Conservation (phyloP, 2,329 filamentous ascomycete species). For the Arthroderma sp. region DNA sequence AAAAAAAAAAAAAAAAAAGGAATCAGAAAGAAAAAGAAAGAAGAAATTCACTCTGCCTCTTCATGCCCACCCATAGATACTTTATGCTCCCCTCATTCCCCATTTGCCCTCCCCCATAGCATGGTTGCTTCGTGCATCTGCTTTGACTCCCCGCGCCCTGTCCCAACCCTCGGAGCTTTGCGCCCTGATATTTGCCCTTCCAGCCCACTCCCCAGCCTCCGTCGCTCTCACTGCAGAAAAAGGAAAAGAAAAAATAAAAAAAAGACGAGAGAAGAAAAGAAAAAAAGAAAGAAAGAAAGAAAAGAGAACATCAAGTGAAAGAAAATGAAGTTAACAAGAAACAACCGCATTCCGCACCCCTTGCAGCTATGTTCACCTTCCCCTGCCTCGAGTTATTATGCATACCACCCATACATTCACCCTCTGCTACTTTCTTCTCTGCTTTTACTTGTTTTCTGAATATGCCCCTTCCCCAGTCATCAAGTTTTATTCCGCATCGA, state of each 20-base stretch:
- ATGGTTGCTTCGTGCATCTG: no score
- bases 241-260: background rate
- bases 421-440: background rate
- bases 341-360: background rate
- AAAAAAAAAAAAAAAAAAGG: slow-evolving; percentile 6
- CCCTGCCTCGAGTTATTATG: background rate
- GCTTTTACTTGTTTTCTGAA: background rate
- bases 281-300: background rate
- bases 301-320: background rate
- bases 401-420: background rate
- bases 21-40: background rate
- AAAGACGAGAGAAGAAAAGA: background rate
- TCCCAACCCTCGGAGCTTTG: no score
- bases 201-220: no score
- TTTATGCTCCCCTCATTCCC: no score
- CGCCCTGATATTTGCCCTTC: no score
- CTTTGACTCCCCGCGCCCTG: no score
- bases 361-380: background rate
- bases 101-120: no score
- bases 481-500: background rate
- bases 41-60: no score
- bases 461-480: background rate
- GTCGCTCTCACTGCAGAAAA: no score
- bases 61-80: no score
- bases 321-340: background rate